Base-by-base conservation (phyloP, 345 rosid species). In the Gossypium longicalyx region DNA sequence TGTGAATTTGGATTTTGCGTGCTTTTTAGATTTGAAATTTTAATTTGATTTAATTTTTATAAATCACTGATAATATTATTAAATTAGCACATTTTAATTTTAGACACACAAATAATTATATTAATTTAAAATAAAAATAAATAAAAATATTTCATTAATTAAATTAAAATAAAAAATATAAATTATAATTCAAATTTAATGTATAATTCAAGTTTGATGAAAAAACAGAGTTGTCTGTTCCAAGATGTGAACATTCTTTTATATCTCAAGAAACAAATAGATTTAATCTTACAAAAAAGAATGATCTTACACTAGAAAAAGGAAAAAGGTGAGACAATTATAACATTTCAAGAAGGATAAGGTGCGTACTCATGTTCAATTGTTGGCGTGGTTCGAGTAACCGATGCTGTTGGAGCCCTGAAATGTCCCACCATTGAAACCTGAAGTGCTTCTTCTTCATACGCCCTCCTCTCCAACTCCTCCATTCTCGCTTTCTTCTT, bases 371-470 rank as follows among this genome's bases (percentile, higher is more conserved):
- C 86, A 73, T 87, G 91, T 81, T 93, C 97, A 77, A 92, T 86
- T 27, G 75, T 71, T 20, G 97, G 98, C 70, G 77, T 15, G 19
- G 99, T 93, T 65, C 96, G 77, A 67, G 94, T 88, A 54, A 78
- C 88, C 9, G 89, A 54, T n/a, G 98, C 96, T 1, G 83, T 87
- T 2, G 89, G 91, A 76, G 87, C 90, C 71, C 94, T 89, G 63
- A 92, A 79, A 82, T 91, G 97, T 5, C 94, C 97, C 49, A 91
- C 98, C 97, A 95, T 92, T 63, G 98, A 81, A 47, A 94, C 95
- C 80, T 91, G 95, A 22, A 91, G 77, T 54, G 97, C 98, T 80
- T 94, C 97, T 80, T 92, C 98, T 85, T 94, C 97, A 45, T 90
- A 94, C 6, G 93, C 94, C 77, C 93, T 91, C 79, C 97, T 84